Conservation (phyloP, 139 green algal species). For the Micromonas commoda region DNA sequence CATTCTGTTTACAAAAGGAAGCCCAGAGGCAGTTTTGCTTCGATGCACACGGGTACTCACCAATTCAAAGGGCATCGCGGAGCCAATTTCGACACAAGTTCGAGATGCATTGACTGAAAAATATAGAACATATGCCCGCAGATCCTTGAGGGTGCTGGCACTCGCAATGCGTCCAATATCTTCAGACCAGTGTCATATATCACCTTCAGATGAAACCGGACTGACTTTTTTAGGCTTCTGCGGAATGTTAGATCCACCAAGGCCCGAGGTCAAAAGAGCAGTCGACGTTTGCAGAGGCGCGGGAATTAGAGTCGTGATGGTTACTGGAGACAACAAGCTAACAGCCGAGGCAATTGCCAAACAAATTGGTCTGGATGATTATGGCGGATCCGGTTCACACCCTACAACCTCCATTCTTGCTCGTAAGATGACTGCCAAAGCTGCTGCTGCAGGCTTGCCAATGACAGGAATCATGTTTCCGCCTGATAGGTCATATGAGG, state of each 20-base stretch:
- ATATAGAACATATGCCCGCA: slow-evolving; percentile 50
- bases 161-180: slow-evolving; percentile 51
- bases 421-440: not conserved
- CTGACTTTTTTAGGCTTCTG: slow-evolving; percentile 46
- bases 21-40: slow-evolving; percentile 40
- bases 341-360: slow-evolving; percentile 11
- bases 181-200: too few relatives aligned
- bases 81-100: slow-evolving; percentile 40
- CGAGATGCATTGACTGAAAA: slow-evolving; percentile 35
- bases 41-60: slow-evolving; percentile 48
- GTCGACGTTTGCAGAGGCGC: slow-evolving; percentile 42
- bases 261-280: slow-evolving; percentile 37
- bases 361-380: slow-evolving; percentile 33
- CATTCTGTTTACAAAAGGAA: slow-evolving; percentile 45
- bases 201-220: slow-evolving; percentile 41
- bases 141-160: slow-evolving; percentile 75
- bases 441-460: not conserved
- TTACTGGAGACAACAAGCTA: slow-evolving; percentile 51
- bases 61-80: slow-evolving; percentile 45
- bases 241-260: slow-evolving; percentile 46
- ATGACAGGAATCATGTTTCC: not conserved
- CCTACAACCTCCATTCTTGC: not conserved
- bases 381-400: not conserved
- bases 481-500: slow-evolving; percentile 27
- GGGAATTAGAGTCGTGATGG: slow-evolving; percentile 48